Percentiles rank a stretch among this genome's conserved stretches.
Evolutionary conservation across 2,329 filamentous ascomycete species (phyloP).

Genomic region (Sporothrix sp.): DNA sequence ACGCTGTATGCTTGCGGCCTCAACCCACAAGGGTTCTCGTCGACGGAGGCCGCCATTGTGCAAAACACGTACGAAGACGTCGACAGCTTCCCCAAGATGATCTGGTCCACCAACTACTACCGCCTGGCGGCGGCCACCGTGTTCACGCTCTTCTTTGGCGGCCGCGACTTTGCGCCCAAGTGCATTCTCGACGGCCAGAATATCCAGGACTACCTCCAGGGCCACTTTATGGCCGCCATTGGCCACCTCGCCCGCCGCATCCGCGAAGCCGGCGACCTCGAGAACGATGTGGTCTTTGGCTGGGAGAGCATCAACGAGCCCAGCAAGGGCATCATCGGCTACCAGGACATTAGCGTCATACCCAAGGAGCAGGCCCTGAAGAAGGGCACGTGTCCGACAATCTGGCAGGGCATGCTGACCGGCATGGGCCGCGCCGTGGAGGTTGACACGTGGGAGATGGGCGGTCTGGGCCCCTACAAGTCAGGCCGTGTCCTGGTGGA

Average conservation of each 20-base stretch:
- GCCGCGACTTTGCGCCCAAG: constrained; percentile 85
- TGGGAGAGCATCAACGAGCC: constrained; percentile 98
- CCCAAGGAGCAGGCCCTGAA: constrained; percentile 83
- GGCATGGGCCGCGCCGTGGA: constrained; percentile 89
- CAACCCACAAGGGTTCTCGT: constrained; percentile 74
- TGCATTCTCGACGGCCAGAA: constrained; percentile 87
- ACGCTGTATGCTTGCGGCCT: constrained; percentile 90
- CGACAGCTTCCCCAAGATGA: constrained; percentile 90
- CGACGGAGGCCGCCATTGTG: constrained; percentile 84
- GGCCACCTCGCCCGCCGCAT: constrained; percentile 75
- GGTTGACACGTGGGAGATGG: constrained; percentile 87
- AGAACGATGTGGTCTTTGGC: constrained; percentile 78
- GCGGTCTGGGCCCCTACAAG: constrained; percentile 83
- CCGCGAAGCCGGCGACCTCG: constrained; percentile 79
- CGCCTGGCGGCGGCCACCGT: constrained; percentile 80
- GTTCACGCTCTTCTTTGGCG: constrained; percentile 90
- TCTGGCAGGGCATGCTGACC: constrained; percentile 86
- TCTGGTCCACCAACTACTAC: constrained; percentile 96
- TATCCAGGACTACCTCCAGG: constrained; percentile 89
- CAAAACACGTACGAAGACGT: constrained; percentile 89
- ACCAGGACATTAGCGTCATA: constrained; percentile 69
- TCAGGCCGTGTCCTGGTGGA: constrained; percentile 75
- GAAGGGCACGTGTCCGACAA: constrained; percentile 85
- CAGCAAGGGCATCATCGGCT: constrained; percentile 76
- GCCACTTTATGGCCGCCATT: constrained; percentile 73